Evolutionary conservation across 495 filamentous ascomycete species (phyloP).

Genomic region (Tetracladium marchalianum): DNA sequence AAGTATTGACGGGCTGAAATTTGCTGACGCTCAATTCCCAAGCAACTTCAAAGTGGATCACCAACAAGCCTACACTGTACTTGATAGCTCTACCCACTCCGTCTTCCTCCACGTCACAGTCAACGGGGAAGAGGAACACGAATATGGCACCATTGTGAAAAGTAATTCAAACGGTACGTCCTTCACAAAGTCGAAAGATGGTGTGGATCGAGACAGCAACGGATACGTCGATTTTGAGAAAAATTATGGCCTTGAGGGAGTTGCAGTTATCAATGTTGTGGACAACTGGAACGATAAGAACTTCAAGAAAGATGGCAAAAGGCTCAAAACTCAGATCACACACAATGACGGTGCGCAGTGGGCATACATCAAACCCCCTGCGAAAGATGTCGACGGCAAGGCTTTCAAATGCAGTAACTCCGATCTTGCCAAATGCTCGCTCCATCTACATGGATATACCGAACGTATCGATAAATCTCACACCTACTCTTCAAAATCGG

Average conservation of each 20-base stretch:
- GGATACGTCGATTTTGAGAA: conserved; percentile 96
- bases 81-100: conserved; percentile 86
- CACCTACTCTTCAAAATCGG: conserved; percentile 78
- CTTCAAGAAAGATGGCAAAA: conserved; percentile 59
- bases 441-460: conserved; percentile 92
- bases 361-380: conserved; percentile 59
- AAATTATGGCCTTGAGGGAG: conserved; percentile 82
- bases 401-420: conserved; percentile 52
- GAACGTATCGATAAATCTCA: conserved; percentile 70
- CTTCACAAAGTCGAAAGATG: conserved; percentile 70
- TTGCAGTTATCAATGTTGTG: conserved; percentile 78
- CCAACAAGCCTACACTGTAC: conserved; percentile 78
- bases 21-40: conserved; percentile 80
- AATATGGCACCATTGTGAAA: conserved; percentile 85
- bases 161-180: conserved; percentile 97
- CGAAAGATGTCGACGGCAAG: conserved; percentile 58
- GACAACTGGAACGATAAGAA: conserved; percentile 53
- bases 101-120: conserved; percentile 87
- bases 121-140: conserved; percentile 43
- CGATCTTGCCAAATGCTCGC: conserved; percentile 54
- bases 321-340: conserved; percentile 77
- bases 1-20: conserved; percentile 71
- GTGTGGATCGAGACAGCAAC: conserved; percentile 61
- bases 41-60: conserved; percentile 63
- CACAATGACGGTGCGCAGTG: conserved; percentile 93